Evolutionary conservation across 1,139 yeast species (phyloP), one percentile per base, ranked within the genome.

Genomic region (Zhuliangozyma parablackwelliae): DNA sequence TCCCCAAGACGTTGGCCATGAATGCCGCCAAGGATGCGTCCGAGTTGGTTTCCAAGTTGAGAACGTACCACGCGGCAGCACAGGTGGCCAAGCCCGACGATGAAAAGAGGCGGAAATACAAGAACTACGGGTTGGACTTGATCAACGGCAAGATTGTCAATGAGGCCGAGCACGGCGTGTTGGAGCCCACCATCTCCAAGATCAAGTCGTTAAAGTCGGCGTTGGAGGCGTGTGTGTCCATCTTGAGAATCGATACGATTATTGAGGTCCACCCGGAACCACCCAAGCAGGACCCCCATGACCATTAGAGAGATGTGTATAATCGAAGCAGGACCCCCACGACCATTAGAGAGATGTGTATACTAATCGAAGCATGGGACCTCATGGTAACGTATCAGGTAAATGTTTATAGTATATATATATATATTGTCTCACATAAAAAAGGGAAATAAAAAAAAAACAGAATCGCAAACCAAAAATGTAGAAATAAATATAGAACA

Each of bases 21-120:
- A 94, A 94, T 58, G 98, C 98, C 8, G 99, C 98, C 29, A 92
- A 92, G 65, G 98, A 94, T 64, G 82, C 97, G 1, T 80, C 94
- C 29, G 99, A 94, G 46, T 75, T 94, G 51, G 90, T 92, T 44
- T 94, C 98, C 39, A 94, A 90, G 65, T 74, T 94, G 52, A 82
- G 99, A 63, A 86, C 97, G 5, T 92, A 92, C 61, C 99, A 94
- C 60, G 92, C 97, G 20, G 96, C 97, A 5, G 79, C 96, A 36
- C 98, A 92, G 65, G 75, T 79, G 42, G 96, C 96, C 10, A 73
- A 82, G 42, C 80, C 83, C 33, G 78, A 86, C 16, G 97, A 92
- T 55, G 55, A 68, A 41, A 94, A 92, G 72, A 81, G 94, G 57
- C 82, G 82, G 57, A 79, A 79, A 48, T 92, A 92, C 69, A 85